Evolutionary conservation across 2,329 filamentous ascomycete genomes (phyloP).

Genomic region (Sporothrix protearum): DNA sequence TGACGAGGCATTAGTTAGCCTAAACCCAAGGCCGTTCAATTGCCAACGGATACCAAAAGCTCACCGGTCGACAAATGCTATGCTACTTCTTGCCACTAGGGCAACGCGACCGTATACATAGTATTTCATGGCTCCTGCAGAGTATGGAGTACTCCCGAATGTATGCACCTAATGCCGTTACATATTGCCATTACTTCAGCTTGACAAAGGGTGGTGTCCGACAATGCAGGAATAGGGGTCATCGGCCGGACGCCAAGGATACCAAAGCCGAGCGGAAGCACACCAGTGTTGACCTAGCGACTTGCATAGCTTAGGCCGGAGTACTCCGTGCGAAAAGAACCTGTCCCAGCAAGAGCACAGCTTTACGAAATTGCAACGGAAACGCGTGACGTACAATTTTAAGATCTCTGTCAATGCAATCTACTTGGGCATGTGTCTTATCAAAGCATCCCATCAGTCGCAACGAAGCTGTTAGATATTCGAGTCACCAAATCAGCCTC

Average conservation of each 20-base stretch:
- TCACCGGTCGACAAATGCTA: constrained; percentile 3
- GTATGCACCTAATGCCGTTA: neutral
- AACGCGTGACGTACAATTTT: neutral
- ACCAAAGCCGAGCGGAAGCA: constrained; percentile 4
- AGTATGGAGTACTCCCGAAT: neutral
- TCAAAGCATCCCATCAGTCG: too few species aligned
- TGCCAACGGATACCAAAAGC: neutral
- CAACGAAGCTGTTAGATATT: too few species aligned
- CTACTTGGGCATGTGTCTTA: too few species aligned
- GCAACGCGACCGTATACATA: neutral
- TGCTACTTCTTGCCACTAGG: neutral
- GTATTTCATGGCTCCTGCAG: neutral
- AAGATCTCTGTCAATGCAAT: too few species aligned
- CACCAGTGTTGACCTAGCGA: neutral
- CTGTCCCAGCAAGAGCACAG: neutral
- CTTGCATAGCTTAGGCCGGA: neutral
- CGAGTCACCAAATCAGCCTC: too few species aligned
- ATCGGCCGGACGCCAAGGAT: constrained; percentile 1
- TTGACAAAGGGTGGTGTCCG: neutral
- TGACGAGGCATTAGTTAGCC: neutral
- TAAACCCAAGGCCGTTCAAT: neutral
- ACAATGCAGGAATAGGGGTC: neutral
- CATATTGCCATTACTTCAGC: neutral
- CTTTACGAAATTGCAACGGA: neutral
- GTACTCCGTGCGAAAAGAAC: neutral